phyloP scores from a whole-genome alignment of 176 grass and related monocot genomes.

The Ampelocalamus luodianensis region DNA sequence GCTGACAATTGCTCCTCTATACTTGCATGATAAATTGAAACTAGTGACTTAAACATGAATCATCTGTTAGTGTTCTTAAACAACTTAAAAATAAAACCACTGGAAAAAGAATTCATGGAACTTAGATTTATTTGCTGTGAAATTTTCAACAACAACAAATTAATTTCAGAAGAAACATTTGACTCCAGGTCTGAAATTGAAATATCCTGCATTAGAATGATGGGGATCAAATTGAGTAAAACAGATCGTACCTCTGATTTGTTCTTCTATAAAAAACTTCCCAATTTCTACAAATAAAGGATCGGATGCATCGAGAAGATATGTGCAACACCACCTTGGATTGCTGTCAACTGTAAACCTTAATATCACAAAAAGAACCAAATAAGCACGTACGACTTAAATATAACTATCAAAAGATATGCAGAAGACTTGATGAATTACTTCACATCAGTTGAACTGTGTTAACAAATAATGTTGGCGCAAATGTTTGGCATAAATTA shows the following conservation, averaged over 20 bases:
- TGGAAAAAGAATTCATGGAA: background rate
- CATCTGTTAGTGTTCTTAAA: background rate
- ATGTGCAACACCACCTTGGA: constrained; percentile 79
- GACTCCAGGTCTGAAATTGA: background rate
- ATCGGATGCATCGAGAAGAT: constrained; percentile 86
- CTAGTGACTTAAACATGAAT: background rate
- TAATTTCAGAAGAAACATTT: constrained; percentile 5
- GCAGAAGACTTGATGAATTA: background rate
- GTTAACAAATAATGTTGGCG: background rate
- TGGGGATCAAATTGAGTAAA: constrained; percentile 22
- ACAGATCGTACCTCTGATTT: constrained; percentile 61
- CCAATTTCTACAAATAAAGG: constrained; percentile 76
- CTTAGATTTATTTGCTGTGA: background rate
- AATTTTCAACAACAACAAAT: background rate
- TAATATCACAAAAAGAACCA: constrained; percentile 47
- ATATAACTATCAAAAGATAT: constrained; percentile 3
- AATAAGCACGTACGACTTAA: constrained; percentile 20
- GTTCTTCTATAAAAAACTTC: constrained; percentile 71
- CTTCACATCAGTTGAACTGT: background rate
- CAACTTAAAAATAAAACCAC: constrained; percentile 16
- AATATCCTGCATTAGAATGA: background rate
- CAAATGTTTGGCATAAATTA: background rate
- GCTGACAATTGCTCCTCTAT: too few species aligned
- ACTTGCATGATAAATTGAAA: background rate
- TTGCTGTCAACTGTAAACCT: constrained; percentile 83